These are phyloP conservation scores for Acidiella bohemica DNA, from an alignment of 495 filamentous ascomycete genomes.

Conservation along the genomic window DNA sequence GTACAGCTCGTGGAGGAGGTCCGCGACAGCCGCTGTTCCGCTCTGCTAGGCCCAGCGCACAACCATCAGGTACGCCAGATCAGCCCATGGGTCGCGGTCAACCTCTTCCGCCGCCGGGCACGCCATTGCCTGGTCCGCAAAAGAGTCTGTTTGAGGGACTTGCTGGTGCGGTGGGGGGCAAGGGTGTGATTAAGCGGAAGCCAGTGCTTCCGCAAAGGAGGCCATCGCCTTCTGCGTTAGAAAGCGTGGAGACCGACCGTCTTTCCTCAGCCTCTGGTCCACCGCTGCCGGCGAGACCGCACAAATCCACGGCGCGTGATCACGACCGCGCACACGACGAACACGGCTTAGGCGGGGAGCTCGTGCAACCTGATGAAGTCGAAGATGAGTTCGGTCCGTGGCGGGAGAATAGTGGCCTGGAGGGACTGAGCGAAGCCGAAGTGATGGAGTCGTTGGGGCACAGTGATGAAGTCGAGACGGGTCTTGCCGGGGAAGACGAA, in stretches of 20 bases:
- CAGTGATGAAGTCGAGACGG: not conserved
- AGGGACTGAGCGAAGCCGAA: not conserved
- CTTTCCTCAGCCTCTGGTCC: too few relatives aligned
- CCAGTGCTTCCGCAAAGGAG: constrained; percentile 9
- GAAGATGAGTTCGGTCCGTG: constrained; percentile 17
- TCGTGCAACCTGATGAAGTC: not conserved
- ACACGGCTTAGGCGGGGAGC: not conserved
- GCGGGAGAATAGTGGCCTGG: constrained; percentile 11
- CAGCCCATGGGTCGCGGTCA: constrained; percentile 25
- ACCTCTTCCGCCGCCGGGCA: constrained; percentile 25
- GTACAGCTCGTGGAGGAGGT: constrained; percentile 23
- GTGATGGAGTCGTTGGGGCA: too few relatives aligned
- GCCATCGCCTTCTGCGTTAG: not conserved
- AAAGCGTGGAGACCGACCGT: not conserved
- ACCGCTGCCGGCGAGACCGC: not conserved
- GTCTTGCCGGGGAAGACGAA: not conserved
- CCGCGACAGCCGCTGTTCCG: not conserved
- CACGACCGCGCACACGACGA: not conserved
- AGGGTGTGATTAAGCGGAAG: constrained; percentile 8
- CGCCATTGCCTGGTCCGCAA: constrained; percentile 14
- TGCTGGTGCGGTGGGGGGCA: not conserved
- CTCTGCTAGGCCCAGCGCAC: not conserved
- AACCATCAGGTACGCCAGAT: not conserved
- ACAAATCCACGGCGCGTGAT: not conserved
- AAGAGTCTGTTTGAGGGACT: not conserved